phyloP scores from a whole-genome alignment of 805 yeast species.

The Candida vaughaniae region DNA sequence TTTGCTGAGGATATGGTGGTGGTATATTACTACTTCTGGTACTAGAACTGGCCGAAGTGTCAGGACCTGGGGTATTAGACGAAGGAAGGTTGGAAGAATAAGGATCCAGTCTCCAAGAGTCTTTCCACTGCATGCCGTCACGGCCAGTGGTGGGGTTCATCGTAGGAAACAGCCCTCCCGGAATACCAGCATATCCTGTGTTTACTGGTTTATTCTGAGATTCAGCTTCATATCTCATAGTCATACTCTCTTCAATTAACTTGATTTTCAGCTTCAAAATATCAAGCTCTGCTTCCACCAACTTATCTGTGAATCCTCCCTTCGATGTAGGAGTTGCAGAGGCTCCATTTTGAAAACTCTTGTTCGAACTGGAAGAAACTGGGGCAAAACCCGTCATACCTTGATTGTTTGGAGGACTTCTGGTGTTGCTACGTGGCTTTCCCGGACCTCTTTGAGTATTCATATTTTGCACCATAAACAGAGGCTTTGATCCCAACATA shows the following conservation, averaged over 20 bases:
- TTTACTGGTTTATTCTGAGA: neutral
- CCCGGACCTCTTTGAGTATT: no score
- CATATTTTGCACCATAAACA: slow-evolving; percentile 3
- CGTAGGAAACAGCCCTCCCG: neutral
- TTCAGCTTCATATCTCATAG: neutral
- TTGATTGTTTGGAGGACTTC: neutral
- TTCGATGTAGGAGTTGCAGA: neutral
- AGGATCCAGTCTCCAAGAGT: neutral
- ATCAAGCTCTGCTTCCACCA: neutral
- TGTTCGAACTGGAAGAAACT: neutral
- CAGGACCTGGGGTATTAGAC: neutral
- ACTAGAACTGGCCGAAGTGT: neutral
- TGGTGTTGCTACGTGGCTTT: no score
- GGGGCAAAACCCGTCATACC: neutral
- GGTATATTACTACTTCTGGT: neutral
- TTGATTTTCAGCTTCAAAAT: neutral
- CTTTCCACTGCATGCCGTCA: neutral
- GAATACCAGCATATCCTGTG: neutral
- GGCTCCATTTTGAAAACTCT: neutral
- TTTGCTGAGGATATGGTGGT: neutral
- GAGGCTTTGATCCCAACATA: slow-evolving; percentile 6
- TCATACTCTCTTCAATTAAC: neutral
- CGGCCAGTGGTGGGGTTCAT: neutral
- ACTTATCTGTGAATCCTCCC: neutral
- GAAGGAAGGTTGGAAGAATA: neutral